Evolutionary conservation across 345 rosid genomes (phyloP).

Genomic region (Boechera retrofracta): DNA sequence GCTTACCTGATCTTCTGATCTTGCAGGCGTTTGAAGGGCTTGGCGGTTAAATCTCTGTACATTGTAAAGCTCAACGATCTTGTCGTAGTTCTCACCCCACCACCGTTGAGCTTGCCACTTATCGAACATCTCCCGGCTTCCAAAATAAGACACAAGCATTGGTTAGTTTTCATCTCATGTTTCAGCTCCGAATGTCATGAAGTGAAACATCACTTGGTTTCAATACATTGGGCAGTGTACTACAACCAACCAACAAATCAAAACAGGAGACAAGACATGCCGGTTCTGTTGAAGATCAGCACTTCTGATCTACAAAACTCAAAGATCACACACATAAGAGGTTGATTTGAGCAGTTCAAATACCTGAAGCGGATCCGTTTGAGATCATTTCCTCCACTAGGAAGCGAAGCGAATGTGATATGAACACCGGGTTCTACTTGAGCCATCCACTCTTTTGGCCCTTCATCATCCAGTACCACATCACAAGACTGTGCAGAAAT

Average conservation of each 20-base stretch:
- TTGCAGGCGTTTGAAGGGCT: slow-evolving; percentile 88
- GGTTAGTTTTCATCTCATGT: background rate
- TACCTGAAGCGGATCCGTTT: slow-evolving; percentile 96
- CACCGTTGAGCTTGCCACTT: slow-evolving; percentile 98
- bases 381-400: slow-evolving; percentile 91
- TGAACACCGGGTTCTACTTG: slow-evolving; percentile 99
- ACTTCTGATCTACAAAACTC: background rate
- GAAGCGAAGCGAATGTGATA: slow-evolving; percentile 90
- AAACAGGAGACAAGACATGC: background rate
- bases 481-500: slow-evolving; percentile 72
- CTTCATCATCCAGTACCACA: slow-evolving; percentile 78
- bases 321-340: slow-evolving; percentile 10
- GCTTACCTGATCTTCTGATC: slow-evolving; percentile 85
- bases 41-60: slow-evolving; percentile 96
- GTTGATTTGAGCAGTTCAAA: slow-evolving; percentile 12
- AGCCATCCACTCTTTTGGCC: slow-evolving; percentile 98
- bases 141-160: slow-evolving; percentile 25
- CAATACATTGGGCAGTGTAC: background rate
- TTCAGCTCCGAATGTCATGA: background rate
- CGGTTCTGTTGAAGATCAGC: slow-evolving; percentile 2
- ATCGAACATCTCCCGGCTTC: slow-evolving; percentile 95
- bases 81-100: slow-evolving; percentile 98
- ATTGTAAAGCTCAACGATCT: slow-evolving; percentile 96
- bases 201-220: background rate
- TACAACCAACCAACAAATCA: background rate